Evolutionary conservation across 345 rosid species (phyloP).

Genomic region (Populus nigra): DNA sequence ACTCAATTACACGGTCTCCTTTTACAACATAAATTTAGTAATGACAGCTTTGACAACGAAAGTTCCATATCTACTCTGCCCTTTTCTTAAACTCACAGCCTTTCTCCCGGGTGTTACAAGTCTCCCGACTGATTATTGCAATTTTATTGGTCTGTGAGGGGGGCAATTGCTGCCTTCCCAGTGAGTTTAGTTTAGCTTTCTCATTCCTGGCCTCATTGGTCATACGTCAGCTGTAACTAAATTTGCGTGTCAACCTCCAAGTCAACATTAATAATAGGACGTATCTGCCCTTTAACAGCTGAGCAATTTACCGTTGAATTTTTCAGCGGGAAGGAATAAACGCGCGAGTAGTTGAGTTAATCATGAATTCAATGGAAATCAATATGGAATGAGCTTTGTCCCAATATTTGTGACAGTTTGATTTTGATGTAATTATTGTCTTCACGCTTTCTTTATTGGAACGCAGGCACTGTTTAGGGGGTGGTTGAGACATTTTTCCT

Average conservation of each 20-base stretch:
- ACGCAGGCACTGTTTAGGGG: no score
- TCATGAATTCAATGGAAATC: not conserved
- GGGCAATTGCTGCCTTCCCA: not conserved
- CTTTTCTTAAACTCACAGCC: not conserved
- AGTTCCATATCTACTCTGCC: not conserved
- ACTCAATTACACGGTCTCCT: not conserved
- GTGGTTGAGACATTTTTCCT: no score
- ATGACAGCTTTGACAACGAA: constrained; percentile 24
- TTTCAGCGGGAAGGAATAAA: constrained; percentile 6
- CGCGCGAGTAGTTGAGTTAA: not conserved
- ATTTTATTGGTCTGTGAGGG: constrained; percentile 8
- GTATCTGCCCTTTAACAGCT: not conserved
- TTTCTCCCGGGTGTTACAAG: not conserved
- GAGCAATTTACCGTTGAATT: not conserved
- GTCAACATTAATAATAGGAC: not conserved
- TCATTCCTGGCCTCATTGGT: not conserved
- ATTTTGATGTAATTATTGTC: no score
- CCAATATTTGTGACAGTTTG: no score
- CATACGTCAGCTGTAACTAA: not conserved
- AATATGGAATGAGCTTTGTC: no score
- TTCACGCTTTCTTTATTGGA: no score
- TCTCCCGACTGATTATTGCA: not conserved
- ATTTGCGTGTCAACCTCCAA: not conserved
- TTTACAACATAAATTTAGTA: not conserved
- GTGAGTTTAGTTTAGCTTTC: not conserved